Percentiles rank a stretch among this genome's conserved stretches.
Conservation (phyloP, 495 filamentous ascomycete genomes). For the Chaetomium fimeti region DNA sequence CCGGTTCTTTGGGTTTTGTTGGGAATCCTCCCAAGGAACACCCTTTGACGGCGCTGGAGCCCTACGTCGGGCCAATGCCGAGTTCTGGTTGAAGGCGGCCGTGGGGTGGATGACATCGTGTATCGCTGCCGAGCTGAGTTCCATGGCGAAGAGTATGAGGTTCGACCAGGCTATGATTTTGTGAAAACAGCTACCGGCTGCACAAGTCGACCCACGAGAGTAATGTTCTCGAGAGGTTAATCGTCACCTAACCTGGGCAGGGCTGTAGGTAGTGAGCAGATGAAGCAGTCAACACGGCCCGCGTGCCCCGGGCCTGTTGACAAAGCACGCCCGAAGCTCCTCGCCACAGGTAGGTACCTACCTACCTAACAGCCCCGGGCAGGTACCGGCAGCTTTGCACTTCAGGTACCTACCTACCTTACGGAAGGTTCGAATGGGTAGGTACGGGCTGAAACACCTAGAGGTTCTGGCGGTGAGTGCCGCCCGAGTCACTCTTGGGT, state of each 20-base stretch:
- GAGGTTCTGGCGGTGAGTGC: not conserved
- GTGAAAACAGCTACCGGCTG: not conserved
- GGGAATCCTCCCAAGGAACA: slow-evolving; percentile 39
- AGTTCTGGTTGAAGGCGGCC: slow-evolving; percentile 41
- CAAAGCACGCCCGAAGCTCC: no score
- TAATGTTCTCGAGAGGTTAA: not conserved
- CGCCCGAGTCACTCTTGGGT: not conserved
- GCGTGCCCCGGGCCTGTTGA: no score
- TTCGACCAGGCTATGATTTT: not conserved
- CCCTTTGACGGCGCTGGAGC: not conserved
- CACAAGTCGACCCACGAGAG: not conserved
- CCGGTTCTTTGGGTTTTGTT: slow-evolving; percentile 52
- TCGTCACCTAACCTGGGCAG: no score
- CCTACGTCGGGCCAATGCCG: slow-evolving; percentile 8
- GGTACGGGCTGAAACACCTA: not conserved
- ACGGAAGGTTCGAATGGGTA: no score
- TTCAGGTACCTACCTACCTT: no score
- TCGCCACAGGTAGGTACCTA: no score
- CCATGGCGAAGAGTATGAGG: slow-evolving; percentile 36
- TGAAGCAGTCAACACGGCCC: not conserved
- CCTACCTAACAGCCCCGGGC: no score
- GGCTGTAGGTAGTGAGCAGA: no score
- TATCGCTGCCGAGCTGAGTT: slow-evolving; percentile 43
- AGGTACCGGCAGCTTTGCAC: no score
- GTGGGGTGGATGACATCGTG: slow-evolving; percentile 52